Evolutionary conservation across 2,329 filamentous ascomycete genomes (phyloP).

Genomic region (Paracorniculantispora psalliotae): DNA sequence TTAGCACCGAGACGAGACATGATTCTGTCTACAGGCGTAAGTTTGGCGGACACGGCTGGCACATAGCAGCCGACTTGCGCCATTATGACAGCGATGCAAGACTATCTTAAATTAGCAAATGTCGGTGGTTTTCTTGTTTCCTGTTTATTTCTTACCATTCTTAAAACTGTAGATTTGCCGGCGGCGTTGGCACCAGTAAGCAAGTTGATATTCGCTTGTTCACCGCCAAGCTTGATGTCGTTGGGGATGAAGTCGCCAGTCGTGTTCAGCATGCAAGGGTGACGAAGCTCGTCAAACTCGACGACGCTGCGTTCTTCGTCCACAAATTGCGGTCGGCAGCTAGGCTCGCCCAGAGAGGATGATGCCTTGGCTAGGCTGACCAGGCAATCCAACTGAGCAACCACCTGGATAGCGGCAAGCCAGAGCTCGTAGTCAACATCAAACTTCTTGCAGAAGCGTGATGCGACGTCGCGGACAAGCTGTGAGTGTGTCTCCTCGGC

Average conservation of each 20-base stretch:
- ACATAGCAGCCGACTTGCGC: conserved; percentile 94
- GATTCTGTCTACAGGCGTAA: conserved; percentile 93
- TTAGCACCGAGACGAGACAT: conserved; percentile 98
- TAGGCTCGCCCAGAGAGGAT: conserved; percentile 73
- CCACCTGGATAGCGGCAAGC: conserved; percentile 83
- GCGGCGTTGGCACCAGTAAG: conserved; percentile 95
- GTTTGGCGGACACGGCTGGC: conserved; percentile 71
- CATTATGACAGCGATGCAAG: conserved; percentile 94
- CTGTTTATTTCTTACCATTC: conserved; percentile 63
- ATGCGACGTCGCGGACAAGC: conserved; percentile 79
- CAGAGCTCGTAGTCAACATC: conserved; percentile 81
- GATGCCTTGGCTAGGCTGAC: conserved; percentile 91
- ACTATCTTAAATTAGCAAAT: conserved; percentile 45
- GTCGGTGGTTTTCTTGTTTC: neutral
- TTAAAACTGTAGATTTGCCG: conserved; percentile 91
- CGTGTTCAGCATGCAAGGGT: conserved; percentile 88
- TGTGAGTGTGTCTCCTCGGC: conserved; percentile 91
- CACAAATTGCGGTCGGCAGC: conserved; percentile 83
- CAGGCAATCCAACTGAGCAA: conserved; percentile 90
- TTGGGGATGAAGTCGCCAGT: conserved; percentile 97
- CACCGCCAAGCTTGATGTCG: conserved; percentile 80
- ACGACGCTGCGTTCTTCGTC: conserved; percentile 79
- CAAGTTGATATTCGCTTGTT: conserved; percentile 76
- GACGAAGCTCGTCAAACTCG: conserved; percentile 88
- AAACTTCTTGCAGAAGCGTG: conserved; percentile 80